These are phyloP conservation scores for Fusarium pseudograminearum DNA, from an alignment of 2,329 filamentous ascomycete species.

Conservation along the genomic window DNA sequence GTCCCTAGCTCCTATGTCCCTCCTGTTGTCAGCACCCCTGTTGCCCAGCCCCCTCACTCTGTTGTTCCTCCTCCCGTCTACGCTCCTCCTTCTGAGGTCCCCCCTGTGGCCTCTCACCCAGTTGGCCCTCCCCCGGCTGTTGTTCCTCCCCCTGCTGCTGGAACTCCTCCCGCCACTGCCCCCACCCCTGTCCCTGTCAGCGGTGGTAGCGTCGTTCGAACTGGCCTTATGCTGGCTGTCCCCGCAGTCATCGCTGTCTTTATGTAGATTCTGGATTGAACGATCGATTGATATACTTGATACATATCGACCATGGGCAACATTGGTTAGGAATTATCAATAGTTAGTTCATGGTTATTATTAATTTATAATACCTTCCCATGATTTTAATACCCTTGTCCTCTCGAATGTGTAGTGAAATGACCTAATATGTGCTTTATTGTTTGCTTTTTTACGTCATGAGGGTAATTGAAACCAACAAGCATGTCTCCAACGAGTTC, in stretches of 20 bases:
- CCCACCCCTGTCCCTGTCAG: constrained; percentile 27
- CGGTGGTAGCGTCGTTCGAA: constrained; percentile 25
- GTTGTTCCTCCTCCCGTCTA: not conserved
- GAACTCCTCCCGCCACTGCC: constrained; percentile 3
- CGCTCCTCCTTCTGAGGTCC: not conserved
- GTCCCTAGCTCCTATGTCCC: constrained; percentile 13
- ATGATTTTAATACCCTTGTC: not conserved
- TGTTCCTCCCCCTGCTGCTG: constrained; percentile 9
- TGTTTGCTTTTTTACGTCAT: not conserved
- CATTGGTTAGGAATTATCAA: not conserved
- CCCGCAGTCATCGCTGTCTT: constrained; percentile 31
- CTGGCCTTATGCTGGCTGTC: constrained; percentile 26
- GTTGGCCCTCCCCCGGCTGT: not conserved
- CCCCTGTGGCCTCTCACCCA: not conserved
- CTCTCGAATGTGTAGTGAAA: not conserved
- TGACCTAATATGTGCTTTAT: not conserved
- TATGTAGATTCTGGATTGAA: constrained; percentile 16
- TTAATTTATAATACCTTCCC: constrained; percentile 29
- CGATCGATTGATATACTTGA: constrained; percentile 9
- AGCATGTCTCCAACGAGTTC: not conserved
- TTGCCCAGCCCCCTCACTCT: constrained; percentile 6
- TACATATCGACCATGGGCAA: constrained; percentile 5
- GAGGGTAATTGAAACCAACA: not conserved
- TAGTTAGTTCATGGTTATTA: constrained; percentile 21
- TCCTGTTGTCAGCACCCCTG: constrained; percentile 4